Percentiles rank a stretch among this genome's conserved stretches.
Evolutionary conservation across 352 stramenopile species (phyloP).

Genomic region (Pythium coloratum): DNA sequence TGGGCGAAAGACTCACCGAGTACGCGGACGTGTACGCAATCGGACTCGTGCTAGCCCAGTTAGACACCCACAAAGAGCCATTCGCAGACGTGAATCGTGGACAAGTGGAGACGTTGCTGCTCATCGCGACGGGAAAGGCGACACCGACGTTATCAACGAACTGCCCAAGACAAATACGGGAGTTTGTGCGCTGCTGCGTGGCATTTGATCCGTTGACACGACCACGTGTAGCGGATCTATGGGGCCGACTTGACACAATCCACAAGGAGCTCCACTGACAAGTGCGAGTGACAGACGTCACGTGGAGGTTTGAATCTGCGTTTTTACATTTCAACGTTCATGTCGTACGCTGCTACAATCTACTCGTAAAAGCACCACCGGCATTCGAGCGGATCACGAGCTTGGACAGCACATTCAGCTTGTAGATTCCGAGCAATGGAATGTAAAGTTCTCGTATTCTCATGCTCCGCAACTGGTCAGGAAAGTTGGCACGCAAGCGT

Average conservation of each 20-base stretch:
- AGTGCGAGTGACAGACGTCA: no score
- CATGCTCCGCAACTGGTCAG: conserved; percentile 82
- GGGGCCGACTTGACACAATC: conserved; percentile 25
- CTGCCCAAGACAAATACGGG: conserved; percentile 48
- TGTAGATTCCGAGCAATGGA: conserved; percentile 95
- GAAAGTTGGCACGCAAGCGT: conserved; percentile 40
- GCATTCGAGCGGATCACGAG: not conserved
- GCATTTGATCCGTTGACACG: conserved; percentile 56
- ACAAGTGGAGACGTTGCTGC: conserved; percentile 61
- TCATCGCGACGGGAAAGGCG: conserved; percentile 63
- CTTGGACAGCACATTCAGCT: conserved; percentile 90
- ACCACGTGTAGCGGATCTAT: conserved; percentile 65
- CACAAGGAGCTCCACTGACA: conserved; percentile 55
- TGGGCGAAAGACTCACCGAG: conserved; percentile 24
- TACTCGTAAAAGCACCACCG: no score
- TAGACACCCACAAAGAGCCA: conserved; percentile 66
- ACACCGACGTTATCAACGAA: conserved; percentile 50
- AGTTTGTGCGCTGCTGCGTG: conserved; percentile 53
- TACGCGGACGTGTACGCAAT: conserved; percentile 33
- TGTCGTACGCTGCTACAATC: no score
- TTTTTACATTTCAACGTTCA: no score
- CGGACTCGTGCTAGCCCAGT: conserved; percentile 50
- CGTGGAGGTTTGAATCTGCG: no score
- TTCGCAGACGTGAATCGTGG: conserved; percentile 65
- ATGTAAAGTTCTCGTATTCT: conserved; percentile 73